These are phyloP conservation scores for Phytophthora sansomeana DNA, from an alignment of 352 stramenopile genomes.

Conservation along the genomic window DNA sequence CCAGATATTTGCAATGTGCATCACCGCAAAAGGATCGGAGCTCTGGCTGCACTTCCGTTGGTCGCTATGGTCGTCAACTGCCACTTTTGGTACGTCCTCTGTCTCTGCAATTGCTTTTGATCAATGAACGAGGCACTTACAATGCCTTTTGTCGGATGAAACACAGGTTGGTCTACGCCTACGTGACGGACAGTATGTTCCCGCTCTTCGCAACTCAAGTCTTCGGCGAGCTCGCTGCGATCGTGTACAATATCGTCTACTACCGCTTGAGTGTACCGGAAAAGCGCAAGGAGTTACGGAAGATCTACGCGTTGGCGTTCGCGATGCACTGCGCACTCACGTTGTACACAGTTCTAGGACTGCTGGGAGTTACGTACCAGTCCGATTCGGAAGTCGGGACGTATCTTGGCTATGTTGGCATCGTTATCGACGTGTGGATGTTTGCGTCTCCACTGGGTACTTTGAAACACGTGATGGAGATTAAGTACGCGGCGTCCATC, in stretches of 20 bases:
- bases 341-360: conserved; percentile 43
- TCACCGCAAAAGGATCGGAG: conserved; percentile 18
- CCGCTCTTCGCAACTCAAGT: conserved; percentile 35
- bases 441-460: conserved; percentile 32
- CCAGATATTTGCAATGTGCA: conserved; percentile 27
- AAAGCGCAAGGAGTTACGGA: conserved; percentile 18
- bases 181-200: too few relatives aligned
- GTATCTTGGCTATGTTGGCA: conserved; percentile 32
- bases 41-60: conserved; percentile 24
- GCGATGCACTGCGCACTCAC: conserved; percentile 26
- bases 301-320: conserved; percentile 14
- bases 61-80: conserved; percentile 32
- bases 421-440: conserved; percentile 27
- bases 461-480: conserved; percentile 21
- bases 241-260: conserved; percentile 32
- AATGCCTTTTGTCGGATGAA: neutral
- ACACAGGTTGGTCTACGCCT: conserved; percentile 39
- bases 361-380: conserved; percentile 40
- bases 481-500: conserved; percentile 30
- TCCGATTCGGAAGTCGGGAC: conserved; percentile 10
- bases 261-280: conserved; percentile 17
- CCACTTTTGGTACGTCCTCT: conserved; percentile 30
- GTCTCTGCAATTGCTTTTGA: neutral
- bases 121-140: neutral
- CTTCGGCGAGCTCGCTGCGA: conserved; percentile 23